Conservation (phyloP, 2,329 filamentous ascomycete genomes). For the Ascochyta koolunga region DNA sequence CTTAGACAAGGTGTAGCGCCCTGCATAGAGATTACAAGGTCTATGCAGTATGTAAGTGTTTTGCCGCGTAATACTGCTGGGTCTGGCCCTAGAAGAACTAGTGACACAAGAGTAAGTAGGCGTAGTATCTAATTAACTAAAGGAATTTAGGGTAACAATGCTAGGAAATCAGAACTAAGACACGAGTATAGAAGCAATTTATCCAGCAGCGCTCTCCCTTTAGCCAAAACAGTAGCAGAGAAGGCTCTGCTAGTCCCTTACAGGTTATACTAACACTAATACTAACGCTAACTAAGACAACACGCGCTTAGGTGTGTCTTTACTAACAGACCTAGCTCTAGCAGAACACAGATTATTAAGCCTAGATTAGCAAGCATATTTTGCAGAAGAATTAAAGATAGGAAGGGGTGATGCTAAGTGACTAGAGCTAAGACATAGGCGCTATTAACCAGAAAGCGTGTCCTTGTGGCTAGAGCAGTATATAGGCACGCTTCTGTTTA, state of each 20-base stretch:
- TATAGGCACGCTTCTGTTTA: neutral
- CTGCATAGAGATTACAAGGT: neutral
- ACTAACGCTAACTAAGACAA: constrained; percentile 4
- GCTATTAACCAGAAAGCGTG: constrained; percentile 1
- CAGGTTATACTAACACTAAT: neutral
- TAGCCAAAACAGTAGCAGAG: neutral
- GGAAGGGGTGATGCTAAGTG: neutral
- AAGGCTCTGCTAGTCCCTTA: neutral
- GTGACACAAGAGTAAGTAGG: constrained; percentile 6
- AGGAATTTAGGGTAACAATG: constrained; percentile 2
- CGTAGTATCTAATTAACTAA: constrained; percentile 4
- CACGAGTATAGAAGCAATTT: constrained; percentile 2
- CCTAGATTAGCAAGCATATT: neutral
- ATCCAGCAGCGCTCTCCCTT: constrained; percentile 5
- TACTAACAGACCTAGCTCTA: neutral
- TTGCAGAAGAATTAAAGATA: neutral
- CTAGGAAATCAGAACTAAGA: constrained; percentile 3
- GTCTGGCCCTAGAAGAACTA: neutral
- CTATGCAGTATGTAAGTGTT: neutral
- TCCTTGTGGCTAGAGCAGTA: constrained; percentile 1
- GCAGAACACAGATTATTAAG: neutral
- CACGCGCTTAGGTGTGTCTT: neutral
- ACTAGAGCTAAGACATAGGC: neutral
- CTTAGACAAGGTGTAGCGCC: neutral
- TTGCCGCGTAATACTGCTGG: neutral